Percentiles rank a stretch among this genome's conserved stretches.
These are phyloP conservation scores for Ogataea degrootiae DNA, from an alignment of 805 yeast genomes.

Conservation along the genomic window DNA sequence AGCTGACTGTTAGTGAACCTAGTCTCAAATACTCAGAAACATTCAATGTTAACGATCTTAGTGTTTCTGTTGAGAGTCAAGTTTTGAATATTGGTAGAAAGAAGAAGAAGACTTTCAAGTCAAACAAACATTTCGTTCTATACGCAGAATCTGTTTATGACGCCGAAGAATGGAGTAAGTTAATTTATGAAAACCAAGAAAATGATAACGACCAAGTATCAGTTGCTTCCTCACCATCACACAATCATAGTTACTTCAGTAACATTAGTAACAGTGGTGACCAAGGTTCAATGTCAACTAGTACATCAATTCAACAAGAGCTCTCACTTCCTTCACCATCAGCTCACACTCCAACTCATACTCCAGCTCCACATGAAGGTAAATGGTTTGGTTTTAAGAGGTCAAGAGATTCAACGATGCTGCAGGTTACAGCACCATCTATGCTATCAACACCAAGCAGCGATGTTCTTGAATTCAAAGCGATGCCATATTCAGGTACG, in stretches of 20 bases:
- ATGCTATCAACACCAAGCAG: constrained; percentile 3
- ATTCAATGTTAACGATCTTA: constrained; percentile 18
- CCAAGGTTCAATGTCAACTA: neutral
- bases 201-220: constrained; percentile 12
- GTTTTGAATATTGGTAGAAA: constrained; percentile 22
- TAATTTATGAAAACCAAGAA: constrained; percentile 11
- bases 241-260: neutral
- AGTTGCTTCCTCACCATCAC: constrained; percentile 12
- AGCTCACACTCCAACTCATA: neutral
- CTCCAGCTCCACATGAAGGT: constrained; percentile 4
- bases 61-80: constrained; percentile 21
- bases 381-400: constrained; percentile 20
- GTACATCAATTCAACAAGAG: constrained; percentile 10
- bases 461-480: constrained; percentile 28
- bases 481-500: constrained; percentile 29
- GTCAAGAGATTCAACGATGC: constrained; percentile 13
- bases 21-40: constrained; percentile 19
- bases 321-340: constrained; percentile 10
- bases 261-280: neutral
- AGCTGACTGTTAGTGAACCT: constrained; percentile 18
- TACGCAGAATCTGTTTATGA: constrained; percentile 80
- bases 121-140: constrained; percentile 37
- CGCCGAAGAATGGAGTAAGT: constrained; percentile 26
- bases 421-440: constrained; percentile 11
- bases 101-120: constrained; percentile 29